Conservation (phyloP, 306 rosid species). For the Aeschynomene evenia region DNA sequence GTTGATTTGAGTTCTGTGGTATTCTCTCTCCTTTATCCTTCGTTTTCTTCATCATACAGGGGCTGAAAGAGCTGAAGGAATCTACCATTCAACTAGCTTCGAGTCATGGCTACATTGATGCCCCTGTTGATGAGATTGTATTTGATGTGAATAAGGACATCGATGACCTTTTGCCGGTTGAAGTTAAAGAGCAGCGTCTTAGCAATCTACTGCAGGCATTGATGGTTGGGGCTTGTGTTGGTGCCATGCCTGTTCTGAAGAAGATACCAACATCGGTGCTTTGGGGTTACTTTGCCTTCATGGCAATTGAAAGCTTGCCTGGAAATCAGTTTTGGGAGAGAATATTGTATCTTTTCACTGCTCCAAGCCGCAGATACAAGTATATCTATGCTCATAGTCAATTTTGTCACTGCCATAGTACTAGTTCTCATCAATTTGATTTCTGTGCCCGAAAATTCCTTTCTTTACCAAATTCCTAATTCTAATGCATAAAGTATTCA, state of each 20-base stretch:
- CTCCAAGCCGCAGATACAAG: slow-evolving; percentile 97
- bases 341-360: slow-evolving; percentile 82
- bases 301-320: slow-evolving; percentile 98
- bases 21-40: slow-evolving; percentile 12
- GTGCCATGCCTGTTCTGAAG: slow-evolving; percentile 93
- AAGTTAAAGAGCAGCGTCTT: slow-evolving; percentile 94
- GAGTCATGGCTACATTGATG: slow-evolving; percentile 77
- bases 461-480: neutral
- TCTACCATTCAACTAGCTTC: slow-evolving; percentile 73
- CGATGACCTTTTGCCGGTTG: slow-evolving; percentile 89
- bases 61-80: slow-evolving; percentile 83
- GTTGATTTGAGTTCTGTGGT: slow-evolving; percentile 17
- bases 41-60: slow-evolving; percentile 45
- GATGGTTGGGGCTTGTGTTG: slow-evolving; percentile 81
- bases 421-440: slow-evolving; percentile 10
- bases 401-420: slow-evolving; percentile 13
- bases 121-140: slow-evolving; percentile 82
- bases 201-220: slow-evolving; percentile 87
- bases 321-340: slow-evolving; percentile 99
- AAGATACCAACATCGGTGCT: slow-evolving; percentile 93
- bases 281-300: slow-evolving; percentile 98
- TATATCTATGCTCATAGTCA: slow-evolving; percentile 35
- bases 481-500: neutral
- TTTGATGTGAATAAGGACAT: slow-evolving; percentile 85
- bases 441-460: neutral